phyloP scores from a whole-genome alignment of 192 early-diverging fungal species.

The Coemansia sp. region DNA sequence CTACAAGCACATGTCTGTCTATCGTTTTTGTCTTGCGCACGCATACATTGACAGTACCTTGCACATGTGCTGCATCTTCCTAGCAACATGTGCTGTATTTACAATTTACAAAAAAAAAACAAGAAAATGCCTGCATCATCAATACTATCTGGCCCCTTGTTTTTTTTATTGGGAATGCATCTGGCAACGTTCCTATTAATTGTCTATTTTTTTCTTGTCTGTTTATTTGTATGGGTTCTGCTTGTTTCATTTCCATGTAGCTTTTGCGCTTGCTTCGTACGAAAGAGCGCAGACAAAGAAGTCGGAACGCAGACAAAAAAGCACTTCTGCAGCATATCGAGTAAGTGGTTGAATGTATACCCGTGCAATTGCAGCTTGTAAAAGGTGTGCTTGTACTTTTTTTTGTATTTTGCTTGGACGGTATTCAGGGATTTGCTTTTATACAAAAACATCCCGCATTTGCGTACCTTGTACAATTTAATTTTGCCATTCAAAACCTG shows the following conservation, averaged over 20 bases:
- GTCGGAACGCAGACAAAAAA: not conserved
- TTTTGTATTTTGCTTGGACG: too few relatives aligned
- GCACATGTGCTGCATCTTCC: not conserved
- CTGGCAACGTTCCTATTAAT: not conserved
- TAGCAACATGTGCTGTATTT: not conserved
- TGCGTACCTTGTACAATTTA: not conserved
- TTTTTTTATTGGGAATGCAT: not conserved
- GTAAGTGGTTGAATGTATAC: not conserved
- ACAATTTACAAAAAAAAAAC: not conserved
- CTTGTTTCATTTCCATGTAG: not conserved
- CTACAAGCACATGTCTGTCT: not conserved
- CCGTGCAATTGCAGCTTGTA: not conserved
- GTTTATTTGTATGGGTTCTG: not conserved
- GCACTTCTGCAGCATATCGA: not conserved
- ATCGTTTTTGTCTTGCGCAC: not conserved
- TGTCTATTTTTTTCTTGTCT: not conserved
- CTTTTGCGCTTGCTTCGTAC: not conserved
- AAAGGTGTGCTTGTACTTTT: not conserved
- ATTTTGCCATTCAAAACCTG: not conserved
- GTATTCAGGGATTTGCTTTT: not conserved
- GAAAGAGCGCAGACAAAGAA: not conserved
- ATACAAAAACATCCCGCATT: not conserved
- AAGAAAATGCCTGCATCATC: not conserved
- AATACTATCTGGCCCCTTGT: not conserved
- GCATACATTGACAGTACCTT: constrained; percentile 12